Conservation (phyloP, 805 yeast species). For the Candida nemodendra region DNA sequence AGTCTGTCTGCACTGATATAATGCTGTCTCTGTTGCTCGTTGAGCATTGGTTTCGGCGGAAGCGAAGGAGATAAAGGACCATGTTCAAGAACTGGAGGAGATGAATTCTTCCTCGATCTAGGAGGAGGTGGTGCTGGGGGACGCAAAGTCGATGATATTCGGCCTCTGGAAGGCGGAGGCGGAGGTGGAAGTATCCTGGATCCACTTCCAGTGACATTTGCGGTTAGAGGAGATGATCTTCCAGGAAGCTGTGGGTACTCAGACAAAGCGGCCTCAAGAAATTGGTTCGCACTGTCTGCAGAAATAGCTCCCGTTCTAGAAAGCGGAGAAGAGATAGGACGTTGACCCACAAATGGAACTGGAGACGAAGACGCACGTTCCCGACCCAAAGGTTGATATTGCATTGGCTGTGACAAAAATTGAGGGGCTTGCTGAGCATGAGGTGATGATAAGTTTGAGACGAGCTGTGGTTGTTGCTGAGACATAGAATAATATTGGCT, state of each 20-base stretch:
- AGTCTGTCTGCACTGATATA: slow-evolving; percentile 20
- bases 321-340: slow-evolving; percentile 25
- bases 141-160: slow-evolving; percentile 15
- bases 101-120: slow-evolving; percentile 26
- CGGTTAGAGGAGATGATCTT: background rate
- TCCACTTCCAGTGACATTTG: slow-evolving; percentile 3
- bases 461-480: slow-evolving; percentile 5
- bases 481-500: slow-evolving; percentile 22
- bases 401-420: slow-evolving; percentile 15
- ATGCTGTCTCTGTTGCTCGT: slow-evolving; percentile 29
- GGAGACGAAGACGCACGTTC: slow-evolving; percentile 26
- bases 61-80: slow-evolving; percentile 19
- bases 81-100: slow-evolving; percentile 19
- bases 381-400: slow-evolving; percentile 15
- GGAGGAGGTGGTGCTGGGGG: slow-evolving; percentile 35
- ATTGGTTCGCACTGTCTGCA: slow-evolving; percentile 20
- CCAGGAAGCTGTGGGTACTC: slow-evolving; percentile 9
- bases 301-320: slow-evolving; percentile 13
- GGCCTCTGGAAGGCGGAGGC: slow-evolving; percentile 22
- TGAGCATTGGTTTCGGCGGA: slow-evolving; percentile 33
- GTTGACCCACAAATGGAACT: slow-evolving; percentile 12
- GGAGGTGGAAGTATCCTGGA: slow-evolving; percentile 31
- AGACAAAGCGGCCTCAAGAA: slow-evolving; percentile 24
- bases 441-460: background rate
- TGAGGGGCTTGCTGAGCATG: slow-evolving; percentile 2